Evolutionary conservation across 306 rosid species (phyloP), one percentile per base, ranked within the genome.

Genomic region (Hylodesmum podocarpum): DNA sequence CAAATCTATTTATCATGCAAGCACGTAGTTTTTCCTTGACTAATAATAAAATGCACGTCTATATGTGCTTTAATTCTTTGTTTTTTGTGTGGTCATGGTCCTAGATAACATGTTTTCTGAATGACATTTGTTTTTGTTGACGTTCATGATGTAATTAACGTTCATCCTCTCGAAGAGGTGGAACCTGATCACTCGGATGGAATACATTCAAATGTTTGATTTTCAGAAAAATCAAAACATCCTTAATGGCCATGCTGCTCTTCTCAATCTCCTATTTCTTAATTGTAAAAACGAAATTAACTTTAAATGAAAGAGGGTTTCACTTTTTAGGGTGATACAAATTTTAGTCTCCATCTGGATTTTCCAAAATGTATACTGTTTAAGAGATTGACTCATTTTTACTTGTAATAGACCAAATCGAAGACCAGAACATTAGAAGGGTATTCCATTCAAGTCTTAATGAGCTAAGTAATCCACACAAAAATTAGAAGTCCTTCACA

Each of bases 21-120:
- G 88, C 96, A 87, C 90, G 86, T 83, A 80, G 15, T 5, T 33
- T 55, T 24, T 8, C 36, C 0, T 18, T 44, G 65, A 73, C 8
- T 51, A 80, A 49, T 58, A 82, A 51, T 43, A 79, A 67, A 7
- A 13, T 68, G 86, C 90, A 85, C 90, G 81, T 85, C 69, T 12
- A 34, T 11, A 22, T 24, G 64, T 43, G 11, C 14, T 3, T 49
- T 73, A 21, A 72, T 72, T 50, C 40, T 15, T 34, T 62, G 62
- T 47, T 28, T 16, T 21, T 18, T 73, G 27, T 33, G 29, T 2
- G 5, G 46, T 64, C 65, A 36, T 78, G 77, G 54, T 49, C 33
- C 64, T 41, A 46, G 7, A 70, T 15, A 44, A 18, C 28, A 50
- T 31, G 57, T 70, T 33, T 29, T 51, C 29, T 57, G 40, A 54